Percentiles rank a stretch among this genome's conserved stretches.
These are phyloP conservation scores for Aspergillus puulaauensis DNA, from an alignment of 2,329 filamentous ascomycete genomes.

Conservation along the genomic window DNA sequence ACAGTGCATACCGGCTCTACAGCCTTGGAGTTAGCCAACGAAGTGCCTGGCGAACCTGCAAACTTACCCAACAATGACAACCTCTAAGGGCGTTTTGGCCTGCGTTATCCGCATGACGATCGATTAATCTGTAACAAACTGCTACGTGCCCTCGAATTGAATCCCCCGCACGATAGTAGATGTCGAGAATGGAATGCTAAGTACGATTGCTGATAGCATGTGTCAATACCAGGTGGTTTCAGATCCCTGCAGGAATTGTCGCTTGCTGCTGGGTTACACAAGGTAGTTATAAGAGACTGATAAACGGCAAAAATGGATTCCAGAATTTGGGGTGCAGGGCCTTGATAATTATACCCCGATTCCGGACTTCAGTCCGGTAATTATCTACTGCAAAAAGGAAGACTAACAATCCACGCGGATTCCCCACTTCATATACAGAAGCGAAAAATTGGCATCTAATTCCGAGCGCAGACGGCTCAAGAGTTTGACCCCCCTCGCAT, in stretches of 20 bases:
- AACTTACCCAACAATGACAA: constrained; percentile 36
- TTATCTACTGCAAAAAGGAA: background rate
- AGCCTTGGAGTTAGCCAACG: constrained; percentile 8
- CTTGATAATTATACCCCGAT: constrained; percentile 7
- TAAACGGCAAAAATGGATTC: background rate
- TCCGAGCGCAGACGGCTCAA: background rate
- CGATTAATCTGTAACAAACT: background rate
- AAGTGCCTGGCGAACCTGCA: background rate
- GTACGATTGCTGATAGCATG: background rate
- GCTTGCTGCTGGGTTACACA: background rate
- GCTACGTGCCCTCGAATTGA: background rate
- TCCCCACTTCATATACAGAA: constrained; percentile 1
- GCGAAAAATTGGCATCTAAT: background rate
- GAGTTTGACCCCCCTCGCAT: background rate
- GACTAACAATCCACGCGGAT: background rate
- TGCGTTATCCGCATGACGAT: constrained; percentile 21
- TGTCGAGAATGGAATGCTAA: background rate
- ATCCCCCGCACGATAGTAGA: background rate
- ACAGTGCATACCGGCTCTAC: constrained; percentile 29
- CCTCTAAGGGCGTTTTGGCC: constrained; percentile 30
- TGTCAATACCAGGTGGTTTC: background rate
- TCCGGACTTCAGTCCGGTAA: background rate
- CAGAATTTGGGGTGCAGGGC: constrained; percentile 1
- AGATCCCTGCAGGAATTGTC: background rate
- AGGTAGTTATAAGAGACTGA: background rate